Percentiles rank a stretch among this genome's conserved stretches.
Evolutionary conservation across 177 flowering plant genomes (phyloP).

Genomic region (Vitis hybrid): DNA sequence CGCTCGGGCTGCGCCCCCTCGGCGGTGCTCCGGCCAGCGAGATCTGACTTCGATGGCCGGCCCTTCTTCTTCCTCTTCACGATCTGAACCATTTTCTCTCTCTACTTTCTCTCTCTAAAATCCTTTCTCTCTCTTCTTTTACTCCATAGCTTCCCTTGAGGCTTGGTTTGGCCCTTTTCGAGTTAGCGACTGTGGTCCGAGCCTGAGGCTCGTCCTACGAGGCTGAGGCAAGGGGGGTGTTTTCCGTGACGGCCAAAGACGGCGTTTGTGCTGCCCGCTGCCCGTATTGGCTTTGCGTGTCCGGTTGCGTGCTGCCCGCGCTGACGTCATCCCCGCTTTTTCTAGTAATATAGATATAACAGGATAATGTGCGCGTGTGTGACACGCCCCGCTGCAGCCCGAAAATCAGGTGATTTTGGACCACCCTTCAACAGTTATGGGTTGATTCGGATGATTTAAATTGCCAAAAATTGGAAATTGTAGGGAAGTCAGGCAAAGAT

Average conservation of each 20-base stretch:
- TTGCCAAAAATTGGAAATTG: too few species aligned
- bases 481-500: too few species aligned
- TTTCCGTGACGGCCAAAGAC: slow-evolving; percentile 1
- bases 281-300: slow-evolving; percentile 24
- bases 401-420: too few species aligned
- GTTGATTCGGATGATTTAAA: too few species aligned
- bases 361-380: too few species aligned
- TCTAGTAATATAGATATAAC: not conserved
- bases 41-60: slow-evolving; percentile 74
- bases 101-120: slow-evolving; percentile 24
- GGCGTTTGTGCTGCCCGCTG: slow-evolving; percentile 30
- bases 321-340: not conserved
- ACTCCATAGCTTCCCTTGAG: slow-evolving; percentile 22
- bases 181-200: not conserved
- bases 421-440: too few species aligned
- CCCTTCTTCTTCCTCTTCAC: slow-evolving; percentile 83
- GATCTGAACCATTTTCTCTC: slow-evolving; percentile 67
- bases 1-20: slow-evolving; percentile 19
- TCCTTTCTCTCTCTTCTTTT: slow-evolving; percentile 16
- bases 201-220: not conserved
- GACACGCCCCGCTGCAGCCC: too few species aligned
- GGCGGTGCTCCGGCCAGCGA: slow-evolving; percentile 22
- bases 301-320: slow-evolving; percentile 20
- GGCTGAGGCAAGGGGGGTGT: slow-evolving; percentile 6
- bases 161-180: slow-evolving; percentile 25